Evolutionary conservation across 805 yeast species (phyloP).

Genomic region (Candida sanyiensis): DNA sequence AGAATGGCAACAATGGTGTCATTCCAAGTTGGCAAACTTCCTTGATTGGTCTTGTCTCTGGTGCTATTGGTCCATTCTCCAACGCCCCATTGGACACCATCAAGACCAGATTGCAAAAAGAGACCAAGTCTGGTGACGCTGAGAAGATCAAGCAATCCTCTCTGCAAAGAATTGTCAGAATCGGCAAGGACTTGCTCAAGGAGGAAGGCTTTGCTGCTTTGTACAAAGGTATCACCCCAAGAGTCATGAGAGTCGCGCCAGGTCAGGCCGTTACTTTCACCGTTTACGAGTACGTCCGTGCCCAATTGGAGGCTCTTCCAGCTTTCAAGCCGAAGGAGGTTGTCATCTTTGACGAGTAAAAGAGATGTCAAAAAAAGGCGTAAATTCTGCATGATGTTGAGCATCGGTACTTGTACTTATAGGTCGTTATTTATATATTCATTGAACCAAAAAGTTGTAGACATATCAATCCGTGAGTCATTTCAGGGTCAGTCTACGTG

Average conservation of each 20-base stretch:
- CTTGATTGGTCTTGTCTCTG: slow-evolving; percentile 81
- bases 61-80: slow-evolving; percentile 96
- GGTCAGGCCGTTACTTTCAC: slow-evolving; percentile 99
- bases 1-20: slow-evolving; percentile 32
- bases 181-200: slow-evolving; percentile 71
- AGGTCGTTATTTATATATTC: slow-evolving; percentile 4
- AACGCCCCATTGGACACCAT: slow-evolving; percentile 97
- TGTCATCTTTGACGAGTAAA: slow-evolving; percentile 29
- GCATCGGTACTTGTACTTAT: slow-evolving; percentile 8
- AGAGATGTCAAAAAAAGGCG: neutral
- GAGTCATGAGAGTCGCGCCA: slow-evolving; percentile 99
- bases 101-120: slow-evolving; percentile 94
- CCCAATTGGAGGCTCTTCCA: slow-evolving; percentile 43
- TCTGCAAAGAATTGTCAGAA: slow-evolving; percentile 69
- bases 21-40: slow-evolving; percentile 95
- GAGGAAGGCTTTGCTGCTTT: slow-evolving; percentile 88
- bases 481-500: too few species aligned
- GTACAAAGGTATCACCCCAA: slow-evolving; percentile 96
- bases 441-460: neutral
- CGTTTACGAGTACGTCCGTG: slow-evolving; percentile 85
- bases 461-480: neutral
- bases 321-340: slow-evolving; percentile 25
- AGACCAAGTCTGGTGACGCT: slow-evolving; percentile 48
- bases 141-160: slow-evolving; percentile 47
- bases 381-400: slow-evolving; percentile 9